Evolutionary conservation across 2,329 filamentous ascomycete genomes (phyloP), one percentile per base, ranked within the genome.

Genomic region (Exophiala mesophila): DNA sequence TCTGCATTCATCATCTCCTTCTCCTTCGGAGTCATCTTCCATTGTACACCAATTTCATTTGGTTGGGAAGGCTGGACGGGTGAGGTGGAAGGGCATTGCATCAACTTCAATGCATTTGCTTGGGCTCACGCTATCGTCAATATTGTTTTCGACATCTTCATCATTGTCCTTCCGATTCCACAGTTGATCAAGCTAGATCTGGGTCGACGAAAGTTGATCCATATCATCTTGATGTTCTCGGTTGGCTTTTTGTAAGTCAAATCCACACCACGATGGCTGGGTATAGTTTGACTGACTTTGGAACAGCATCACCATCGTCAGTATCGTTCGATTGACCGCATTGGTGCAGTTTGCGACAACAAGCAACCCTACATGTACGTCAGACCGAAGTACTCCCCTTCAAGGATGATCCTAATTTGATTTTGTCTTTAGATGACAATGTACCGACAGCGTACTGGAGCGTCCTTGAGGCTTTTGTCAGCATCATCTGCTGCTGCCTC

Each of bases 41-140:
- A 77, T 47, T 79, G 76, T 55, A 56, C 52, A 2, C 77, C 76
- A 0, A 60, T 56, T 3, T 49, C 53, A 13, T 57, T 55, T 35
- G 47, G 52, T 17, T 82, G 78, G 78, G 63, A 59, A 0, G 61
- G 60, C 9, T 80, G 76, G 74, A 68, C 10, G 7, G 29, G 29
- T 19, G 58, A 68, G 38, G 63, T 68, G 21, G 2, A 56, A 0
- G 77, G 77, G 0, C 59, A 49, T 1, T 81, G 78, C 46, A 55
- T 73, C 20, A 63, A 75, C 40, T 57, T 72, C 46, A 77, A 74
- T 44, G 59, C 61, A 2, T 62, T 77, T 2, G 67, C 62, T 0
- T 78, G 72, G 70, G 63, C 69, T 18, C 71, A 74, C 24, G 75
- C 76, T 0, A 66, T 56, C 15, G 67, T 76, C 41, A 73, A 71